Percentiles rank a stretch among this genome's conserved stretches.
phyloP scores from a whole-genome alignment of 345 rosid species.

The Eucalyptus virginea region DNA sequence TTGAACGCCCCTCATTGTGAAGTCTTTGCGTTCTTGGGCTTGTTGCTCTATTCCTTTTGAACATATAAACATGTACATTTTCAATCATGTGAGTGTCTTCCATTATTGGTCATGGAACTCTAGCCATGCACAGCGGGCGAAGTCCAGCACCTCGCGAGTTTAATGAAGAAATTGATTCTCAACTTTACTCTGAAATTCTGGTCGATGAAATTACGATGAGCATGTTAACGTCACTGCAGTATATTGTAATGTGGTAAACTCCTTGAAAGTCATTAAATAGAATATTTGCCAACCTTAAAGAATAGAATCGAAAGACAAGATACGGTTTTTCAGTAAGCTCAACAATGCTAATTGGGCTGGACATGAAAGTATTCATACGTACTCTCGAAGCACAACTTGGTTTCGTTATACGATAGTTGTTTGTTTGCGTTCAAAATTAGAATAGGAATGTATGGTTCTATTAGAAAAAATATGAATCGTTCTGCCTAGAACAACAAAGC shows the following conservation, averaged over 20 bases:
- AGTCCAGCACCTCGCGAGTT: not conserved
- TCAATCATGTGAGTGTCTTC: not conserved
- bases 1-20: not conserved
- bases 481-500: not conserved
- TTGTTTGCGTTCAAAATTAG: not conserved
- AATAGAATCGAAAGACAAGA: not conserved
- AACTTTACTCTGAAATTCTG: not conserved
- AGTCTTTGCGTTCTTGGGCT: not conserved
- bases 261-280: not conserved
- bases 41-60: not conserved
- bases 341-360: not conserved
- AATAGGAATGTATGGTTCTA: not conserved
- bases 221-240: not conserved
- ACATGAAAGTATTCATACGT: not conserved
- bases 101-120: not conserved
- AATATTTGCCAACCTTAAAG: not conserved
- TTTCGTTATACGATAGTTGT: not conserved
- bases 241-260: not conserved
- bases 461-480: not conserved
- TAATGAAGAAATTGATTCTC: not conserved
- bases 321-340: not conserved
- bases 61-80: not conserved
- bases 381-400: not conserved
- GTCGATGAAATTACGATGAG: not conserved
- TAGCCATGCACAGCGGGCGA: not conserved